phyloP scores from a whole-genome alignment of 768 basidiomycete genomes.

The Naematelia aurantialba region DNA sequence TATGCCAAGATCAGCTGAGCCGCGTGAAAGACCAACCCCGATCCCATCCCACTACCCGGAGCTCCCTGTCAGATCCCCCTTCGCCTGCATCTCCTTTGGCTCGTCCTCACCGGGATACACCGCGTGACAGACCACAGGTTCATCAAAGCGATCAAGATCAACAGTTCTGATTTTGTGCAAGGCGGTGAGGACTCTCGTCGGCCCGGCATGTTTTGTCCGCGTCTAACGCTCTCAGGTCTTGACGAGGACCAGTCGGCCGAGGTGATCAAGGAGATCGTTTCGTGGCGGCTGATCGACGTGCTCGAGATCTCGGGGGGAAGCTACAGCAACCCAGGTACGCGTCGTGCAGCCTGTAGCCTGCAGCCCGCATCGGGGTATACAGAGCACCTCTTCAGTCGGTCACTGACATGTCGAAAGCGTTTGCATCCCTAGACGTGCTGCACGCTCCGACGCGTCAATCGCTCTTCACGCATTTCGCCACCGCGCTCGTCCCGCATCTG shows the following conservation, averaged over 20 bases:
- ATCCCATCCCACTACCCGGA: conserved; percentile 27
- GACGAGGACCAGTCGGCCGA: conserved; percentile 30
- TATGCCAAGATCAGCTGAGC: no score
- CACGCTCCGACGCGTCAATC: conserved; percentile 32
- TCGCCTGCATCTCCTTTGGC: conserved; percentile 35
- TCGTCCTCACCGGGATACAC: conserved; percentile 29
- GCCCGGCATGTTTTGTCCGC: background rate
- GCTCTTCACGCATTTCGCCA: conserved; percentile 42
- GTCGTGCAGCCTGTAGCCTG: conserved; percentile 1
- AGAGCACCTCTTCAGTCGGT: conserved; percentile 3
- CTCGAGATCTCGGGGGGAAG: conserved; percentile 44
- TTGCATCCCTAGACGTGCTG: conserved; percentile 11
- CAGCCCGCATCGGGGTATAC: no score
- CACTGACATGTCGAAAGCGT: conserved; percentile 13
- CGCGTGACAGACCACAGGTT: conserved; percentile 16
- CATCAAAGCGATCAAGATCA: conserved; percentile 41
- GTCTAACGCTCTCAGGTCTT: conserved; percentile 20
- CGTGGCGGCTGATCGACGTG: conserved; percentile 37
- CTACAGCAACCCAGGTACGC: conserved; percentile 31
- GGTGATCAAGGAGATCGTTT: conserved; percentile 32
- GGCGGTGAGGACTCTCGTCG: conserved; percentile 29
- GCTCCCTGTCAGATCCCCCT: conserved; percentile 26
- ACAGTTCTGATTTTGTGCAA: conserved; percentile 44
- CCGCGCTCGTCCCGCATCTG: conserved; percentile 26
- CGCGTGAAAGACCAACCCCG: conserved; percentile 35